Base-by-base conservation (phyloP, 805 yeast genomes). In the Lipomyces orientalis region DNA sequence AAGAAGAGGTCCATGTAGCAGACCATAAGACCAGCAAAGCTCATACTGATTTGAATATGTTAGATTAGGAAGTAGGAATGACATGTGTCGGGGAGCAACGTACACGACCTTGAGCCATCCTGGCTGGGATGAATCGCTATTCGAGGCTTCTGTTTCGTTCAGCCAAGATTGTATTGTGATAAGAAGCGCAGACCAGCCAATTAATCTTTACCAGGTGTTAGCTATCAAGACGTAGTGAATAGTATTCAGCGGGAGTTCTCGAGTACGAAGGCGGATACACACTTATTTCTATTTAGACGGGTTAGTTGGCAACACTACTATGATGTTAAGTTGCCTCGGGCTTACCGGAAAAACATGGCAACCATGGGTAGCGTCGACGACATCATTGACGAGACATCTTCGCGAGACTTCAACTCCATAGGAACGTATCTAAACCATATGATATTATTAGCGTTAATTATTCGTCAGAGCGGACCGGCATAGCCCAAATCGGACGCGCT, bases 61-160 rank as follows among this genome's bases (percentile, higher is more conserved):
- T 12, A 55, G 52, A 29, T 25, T 54, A 25, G 33, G 2, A 7
- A 4, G 6, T 14, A 6, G 14, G 35, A 10, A 37, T 14, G n/a
- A 12, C 19, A 29, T 22, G 55, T 2, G 25, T n/a, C n/a, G 25
- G 29, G 25, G 43, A 25, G 16, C 10, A 7, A 54, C 68, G 19
- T 58, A 69, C 72, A 66, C 4, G 19, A 69, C 58, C n/a, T 67
- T 69, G 43, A 69, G 25, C 72, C 72, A 69, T 9, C 68, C 72
- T 14, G 72, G 72, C 43, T 61, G 65, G 3, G 58, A 6, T 25
- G 56, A 35, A 16, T 61, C 67, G 31, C 61, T 19, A 22, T 14
- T 34, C 9, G 58, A 31, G 37, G 43, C 19, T 29, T 58, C 65
- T n/a, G 64, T 39, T 34, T 69, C 72, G 62, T 67, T 69, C 22